Conservation (phyloP, 768 basidiomycete genomes). For the Auriscalpium vulgare region DNA sequence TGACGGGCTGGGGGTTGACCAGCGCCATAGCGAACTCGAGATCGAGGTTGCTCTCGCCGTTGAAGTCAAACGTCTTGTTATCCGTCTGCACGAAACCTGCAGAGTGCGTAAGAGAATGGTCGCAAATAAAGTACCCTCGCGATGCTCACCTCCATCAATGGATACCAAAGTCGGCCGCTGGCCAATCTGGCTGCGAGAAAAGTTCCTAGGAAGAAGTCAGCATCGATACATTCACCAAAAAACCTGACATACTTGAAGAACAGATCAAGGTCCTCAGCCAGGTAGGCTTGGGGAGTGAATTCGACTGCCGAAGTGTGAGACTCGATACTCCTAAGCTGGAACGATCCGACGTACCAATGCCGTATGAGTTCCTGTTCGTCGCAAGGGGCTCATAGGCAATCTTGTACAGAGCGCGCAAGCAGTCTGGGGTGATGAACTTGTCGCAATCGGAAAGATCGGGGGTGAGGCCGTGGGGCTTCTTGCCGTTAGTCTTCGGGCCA, state of each 20-base stretch:
- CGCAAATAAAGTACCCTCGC: constrained; percentile 3
- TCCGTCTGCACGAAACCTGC: constrained; percentile 35
- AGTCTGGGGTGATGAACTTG: constrained; percentile 43
- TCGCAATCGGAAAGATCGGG: constrained; percentile 26
- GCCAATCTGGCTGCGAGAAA: constrained; percentile 32
- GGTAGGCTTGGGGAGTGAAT: constrained; percentile 34
- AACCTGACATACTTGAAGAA: constrained; percentile 22
- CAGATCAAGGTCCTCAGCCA: constrained; percentile 34
- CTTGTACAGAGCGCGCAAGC: constrained; percentile 53
- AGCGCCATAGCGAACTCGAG: constrained; percentile 61
- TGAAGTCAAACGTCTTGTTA: constrained; percentile 35
- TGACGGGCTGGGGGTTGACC: constrained; percentile 23
- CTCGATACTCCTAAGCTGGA: not conserved
- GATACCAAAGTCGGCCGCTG: constrained; percentile 28
- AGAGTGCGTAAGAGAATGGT: constrained; percentile 19
- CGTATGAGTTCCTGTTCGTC: constrained; percentile 42
- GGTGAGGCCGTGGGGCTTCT: constrained; percentile 5
- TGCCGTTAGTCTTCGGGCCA: not conserved
- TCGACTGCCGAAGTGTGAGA: constrained; percentile 26
- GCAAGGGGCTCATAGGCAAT: constrained; percentile 38
- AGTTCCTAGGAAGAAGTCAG: constrained; percentile 22
- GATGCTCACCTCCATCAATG: constrained; percentile 28
- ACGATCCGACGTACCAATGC: constrained; percentile 28
- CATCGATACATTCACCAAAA: constrained; percentile 1
- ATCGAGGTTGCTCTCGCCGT: constrained; percentile 67